Base-by-base conservation (phyloP, 768 basidiomycete genomes). In the Lyophyllum semitale region DNA sequence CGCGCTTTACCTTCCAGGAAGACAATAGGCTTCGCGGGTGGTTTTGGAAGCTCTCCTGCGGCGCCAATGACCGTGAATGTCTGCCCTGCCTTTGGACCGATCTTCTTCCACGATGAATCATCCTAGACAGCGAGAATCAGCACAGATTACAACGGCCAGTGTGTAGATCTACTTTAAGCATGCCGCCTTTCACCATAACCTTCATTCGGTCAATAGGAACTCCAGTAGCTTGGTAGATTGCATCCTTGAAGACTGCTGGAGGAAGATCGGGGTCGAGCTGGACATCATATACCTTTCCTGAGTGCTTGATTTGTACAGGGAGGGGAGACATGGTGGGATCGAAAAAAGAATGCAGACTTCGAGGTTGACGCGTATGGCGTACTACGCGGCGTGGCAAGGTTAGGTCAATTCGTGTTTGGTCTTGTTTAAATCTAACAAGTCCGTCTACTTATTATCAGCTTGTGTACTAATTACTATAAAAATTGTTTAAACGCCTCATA, bases 181-280 rank as follows among this genome's bases (percentile, higher is more conserved):
- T 79, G 33, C 89, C 91, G 51, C 91, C 91, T 68, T 97, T 98
- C 68, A 95, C 81, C 90, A 97, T 95, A 60, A 98, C 89, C 74
- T 98, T 99, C 93, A 97, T 95, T 45, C 95, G 81, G 66, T 96
- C 93, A 32, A 84, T 71, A 3, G 92, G 94, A 2, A 98, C 89
- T 8, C 93, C 94, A 0, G 95, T 98, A 43, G 79, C 74, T 40
- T 87, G 81, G 65, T 90, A 91, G 30, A 98, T 78, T 4, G 84
- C 77, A 58, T 93, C 84, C 70, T 97, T 98, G 81, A 98, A 95
- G 13, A 73, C 82, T 15, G 75, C 65, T 2, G 88, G 83, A 1
- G 90, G 82, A 5, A 82, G 77, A 75, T 87, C 84, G 15, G 85
- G 74, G 71, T 97, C 87, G 43, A 97, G 84, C 44, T 79, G 69